Evolutionary conservation across 1,284 basidiomycete species (phyloP), one percentile per base, ranked within the genome.

Genomic region (Chondrostereum purpureum): DNA sequence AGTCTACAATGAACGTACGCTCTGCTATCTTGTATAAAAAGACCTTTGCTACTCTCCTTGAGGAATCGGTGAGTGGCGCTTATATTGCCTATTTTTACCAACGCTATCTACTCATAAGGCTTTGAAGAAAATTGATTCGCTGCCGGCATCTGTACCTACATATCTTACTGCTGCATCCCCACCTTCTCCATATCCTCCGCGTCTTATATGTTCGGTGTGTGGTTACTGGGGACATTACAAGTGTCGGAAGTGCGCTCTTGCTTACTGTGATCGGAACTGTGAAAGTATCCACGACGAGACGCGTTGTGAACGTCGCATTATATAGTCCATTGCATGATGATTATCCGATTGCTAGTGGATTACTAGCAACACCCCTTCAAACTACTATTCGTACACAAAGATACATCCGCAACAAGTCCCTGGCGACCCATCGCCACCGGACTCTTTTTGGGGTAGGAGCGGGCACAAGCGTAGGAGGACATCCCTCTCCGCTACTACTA

Each of bases 21-120:
- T 78, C 79, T 33, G 85, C 88, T 18, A 67, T 91, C 16, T 65
- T 91, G 38, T 91, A 92, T 62, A 79, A 82, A 52, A 90, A 90
- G 63, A 86, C 76, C 50, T 68, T 90, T 11, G 65, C 74, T 2
- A 73, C 78, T 11, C 67, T 89, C 43, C 65, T 89, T 20, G 83
- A 88, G n/a, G 87, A 90, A 66, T 84, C 84, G 44, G 88, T 88
- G 54, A 50, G 85, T 19, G 20, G 27, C 33, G n/a, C n/a, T n/a
- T n/a, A n/a, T 45, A 11, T 14, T 37, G 14, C 24, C 40, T 39
- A 39, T 18, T 22, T 49, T 22, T 36, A 43, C 40, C 22, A 4
- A 6, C 39, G 39, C 10, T 23, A 22, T 34, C n/a, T 6, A 24
- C 38, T 18, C 39, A 24, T n/a, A n/a, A n/a, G n/a, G n/a, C n/a